phyloP scores from a whole-genome alignment of 2,329 filamentous ascomycete genomes.

The Cladosporium oxysporum region DNA sequence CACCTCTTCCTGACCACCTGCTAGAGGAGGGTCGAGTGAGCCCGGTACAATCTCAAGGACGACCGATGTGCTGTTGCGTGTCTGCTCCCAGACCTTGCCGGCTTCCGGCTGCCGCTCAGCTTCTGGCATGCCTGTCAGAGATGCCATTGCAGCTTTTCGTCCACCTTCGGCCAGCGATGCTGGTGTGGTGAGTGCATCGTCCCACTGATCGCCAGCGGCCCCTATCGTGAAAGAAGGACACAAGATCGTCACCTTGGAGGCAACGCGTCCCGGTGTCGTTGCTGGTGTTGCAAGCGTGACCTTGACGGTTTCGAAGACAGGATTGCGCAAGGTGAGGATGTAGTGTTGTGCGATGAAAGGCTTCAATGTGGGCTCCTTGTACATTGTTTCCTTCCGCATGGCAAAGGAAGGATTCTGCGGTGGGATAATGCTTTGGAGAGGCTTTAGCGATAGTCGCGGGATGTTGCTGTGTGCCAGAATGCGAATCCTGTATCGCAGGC shows the following conservation, averaged over 20 bases:
- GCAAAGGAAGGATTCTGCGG: constrained; percentile 30
- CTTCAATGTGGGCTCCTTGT: constrained; percentile 28
- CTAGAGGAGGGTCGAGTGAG: constrained; percentile 30
- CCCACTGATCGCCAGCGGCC: constrained; percentile 90
- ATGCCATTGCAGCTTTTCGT: constrained; percentile 36
- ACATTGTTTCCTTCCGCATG: constrained; percentile 26
- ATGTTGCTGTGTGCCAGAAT: constrained; percentile 84
- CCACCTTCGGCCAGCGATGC: constrained; percentile 27
- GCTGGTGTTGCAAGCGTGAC: constrained; percentile 85
- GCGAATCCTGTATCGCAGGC: constrained; percentile 88
- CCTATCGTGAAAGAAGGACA: constrained; percentile 94
- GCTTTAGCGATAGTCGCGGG: constrained; percentile 74
- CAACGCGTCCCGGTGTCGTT: constrained; percentile 73
- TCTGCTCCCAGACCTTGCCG: constrained; percentile 94
- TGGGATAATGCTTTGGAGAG: constrained; percentile 37
- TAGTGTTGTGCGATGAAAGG: constrained; percentile 66
- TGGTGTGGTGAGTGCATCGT: constrained; percentile 72
- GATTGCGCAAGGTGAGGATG: constrained; percentile 87
- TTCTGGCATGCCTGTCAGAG: constrained; percentile 43
- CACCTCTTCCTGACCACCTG: constrained; percentile 37
- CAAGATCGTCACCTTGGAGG: constrained; percentile 81
- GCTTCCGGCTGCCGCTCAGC: constrained; percentile 69
- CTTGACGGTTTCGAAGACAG: constrained; percentile 86
- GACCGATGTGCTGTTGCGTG: constrained; percentile 92
- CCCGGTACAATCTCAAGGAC: constrained; percentile 83